Conservation (phyloP, 768 basidiomycete species). For the Hysterangium stoloniferum region DNA sequence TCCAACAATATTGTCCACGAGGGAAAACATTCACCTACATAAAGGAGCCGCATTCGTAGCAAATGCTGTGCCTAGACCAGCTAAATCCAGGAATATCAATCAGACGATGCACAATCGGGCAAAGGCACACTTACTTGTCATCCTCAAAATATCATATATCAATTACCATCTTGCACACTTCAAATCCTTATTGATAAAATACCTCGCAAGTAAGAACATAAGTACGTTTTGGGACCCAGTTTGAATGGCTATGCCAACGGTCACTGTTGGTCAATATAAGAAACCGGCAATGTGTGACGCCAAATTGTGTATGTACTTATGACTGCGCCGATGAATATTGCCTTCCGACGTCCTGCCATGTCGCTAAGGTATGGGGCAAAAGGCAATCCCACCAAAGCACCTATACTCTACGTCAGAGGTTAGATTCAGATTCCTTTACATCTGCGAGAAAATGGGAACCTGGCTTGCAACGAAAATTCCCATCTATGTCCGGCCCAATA, state of each 20-base stretch:
- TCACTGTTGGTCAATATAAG: constrained; percentile 4
- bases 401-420: constrained; percentile 24
- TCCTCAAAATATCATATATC: neutral
- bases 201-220: constrained; percentile 11
- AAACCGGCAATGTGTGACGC: neutral
- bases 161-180: neutral
- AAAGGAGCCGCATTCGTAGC: constrained; percentile 32
- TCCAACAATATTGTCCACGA: neutral
- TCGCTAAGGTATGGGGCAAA: constrained; percentile 46
- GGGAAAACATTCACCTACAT: constrained; percentile 2
- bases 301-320: constrained; percentile 6
- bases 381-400: constrained; percentile 48
- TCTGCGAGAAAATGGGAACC: neutral
- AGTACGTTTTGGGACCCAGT: constrained; percentile 6
- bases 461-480: constrained; percentile 28
- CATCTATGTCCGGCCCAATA: constrained; percentile 10
- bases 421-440: neutral
- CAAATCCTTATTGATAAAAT: neutral
- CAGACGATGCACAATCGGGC: neutral
- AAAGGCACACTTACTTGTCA: constrained; percentile 3
- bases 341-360: constrained; percentile 38
- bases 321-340: constrained; percentile 45
- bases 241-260: constrained; percentile 8
- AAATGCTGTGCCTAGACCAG: constrained; percentile 72
- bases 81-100: constrained; percentile 17